Base-by-base conservation (phyloP, 2,329 filamentous ascomycete species). In the Plectosphaerella sp. region DNA sequence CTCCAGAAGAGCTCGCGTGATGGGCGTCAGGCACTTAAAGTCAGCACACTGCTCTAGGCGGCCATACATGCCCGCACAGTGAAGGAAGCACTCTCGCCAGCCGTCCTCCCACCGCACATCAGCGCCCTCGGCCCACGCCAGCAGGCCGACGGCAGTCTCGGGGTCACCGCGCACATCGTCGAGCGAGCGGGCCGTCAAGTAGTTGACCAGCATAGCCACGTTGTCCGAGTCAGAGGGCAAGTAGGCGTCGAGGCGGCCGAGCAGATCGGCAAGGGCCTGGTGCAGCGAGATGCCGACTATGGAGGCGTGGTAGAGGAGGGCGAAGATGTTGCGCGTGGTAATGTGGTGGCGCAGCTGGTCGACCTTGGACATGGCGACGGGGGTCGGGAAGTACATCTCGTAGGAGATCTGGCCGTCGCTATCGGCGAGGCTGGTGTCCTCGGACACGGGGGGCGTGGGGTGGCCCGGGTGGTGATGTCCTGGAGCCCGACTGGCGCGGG, bases 271-370 rank as follows among this genome's bases (percentile, higher is more conserved):
- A 5, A 89, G 68, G 36, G 85, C 83, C 58, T 87, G 82, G 57
- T 78, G 79, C 1, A 89, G 64, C 5, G 84, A 83, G 1, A 81
- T 61, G 0, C 86, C 86, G 3, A 89, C 84, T 0, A 89, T 72
- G 0, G 85, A 84, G 20, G 81, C 80, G 49, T 82, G 76, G 59
- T 82, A 84, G 2, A 88, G 65, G 35, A 88, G 67, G 0, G 85
- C 86, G 58, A 89, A 83, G 45, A 88, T 79, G 59, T 89, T 89
- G 18, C 86, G 79, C 1, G 85, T 86, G 0, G 86, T 84, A 46
- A 88, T 75, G 57, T 85, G 82, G 56, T 87, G 75, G 1, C 82
- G 73, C 2, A 77, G 72, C 50, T 76, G 77, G 42, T 76, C 78
- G 16, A 66, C 66, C 61, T 67, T 76, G 58, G 61, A 74, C 39